Evolutionary conservation across 208 protist genomes (phyloP).

Genomic region (Trichomonas vaginalis): DNA sequence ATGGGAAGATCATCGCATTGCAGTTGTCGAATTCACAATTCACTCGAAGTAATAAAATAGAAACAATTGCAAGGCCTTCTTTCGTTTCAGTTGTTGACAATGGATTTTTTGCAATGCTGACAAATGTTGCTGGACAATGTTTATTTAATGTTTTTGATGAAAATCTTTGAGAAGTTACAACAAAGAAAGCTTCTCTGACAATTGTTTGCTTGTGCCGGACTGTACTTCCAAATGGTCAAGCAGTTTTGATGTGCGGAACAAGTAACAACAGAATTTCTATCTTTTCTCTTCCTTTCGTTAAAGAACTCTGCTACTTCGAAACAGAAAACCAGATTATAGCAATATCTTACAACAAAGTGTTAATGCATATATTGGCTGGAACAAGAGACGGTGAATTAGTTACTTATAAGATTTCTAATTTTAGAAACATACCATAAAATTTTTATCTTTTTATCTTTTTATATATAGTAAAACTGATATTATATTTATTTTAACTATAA

Average conservation of each 20-base stretch:
- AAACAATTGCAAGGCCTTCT: not conserved
- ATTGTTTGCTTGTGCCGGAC: not conserved
- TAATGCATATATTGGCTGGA: not conserved
- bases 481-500: too few species aligned
- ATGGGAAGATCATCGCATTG: not conserved
- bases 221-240: not conserved
- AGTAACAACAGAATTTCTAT: not conserved
- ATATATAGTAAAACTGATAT: too few species aligned
- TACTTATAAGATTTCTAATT: not conserved
- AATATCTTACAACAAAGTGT: not conserved
- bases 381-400: not conserved
- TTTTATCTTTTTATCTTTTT: too few species aligned
- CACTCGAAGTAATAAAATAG: not conserved
- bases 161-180: not conserved
- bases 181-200: not conserved
- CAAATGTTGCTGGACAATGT: not conserved
- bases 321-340: not conserved
- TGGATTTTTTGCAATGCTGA: not conserved
- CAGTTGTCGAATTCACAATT: not conserved
- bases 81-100: not conserved
- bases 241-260: not conserved
- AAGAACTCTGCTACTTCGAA: not conserved
- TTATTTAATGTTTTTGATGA: not conserved
- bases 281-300: not conserved
- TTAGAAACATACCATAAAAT: not conserved